Conservation (phyloP, 2,329 filamentous ascomycete genomes). For the Apiospora pterosperma region DNA sequence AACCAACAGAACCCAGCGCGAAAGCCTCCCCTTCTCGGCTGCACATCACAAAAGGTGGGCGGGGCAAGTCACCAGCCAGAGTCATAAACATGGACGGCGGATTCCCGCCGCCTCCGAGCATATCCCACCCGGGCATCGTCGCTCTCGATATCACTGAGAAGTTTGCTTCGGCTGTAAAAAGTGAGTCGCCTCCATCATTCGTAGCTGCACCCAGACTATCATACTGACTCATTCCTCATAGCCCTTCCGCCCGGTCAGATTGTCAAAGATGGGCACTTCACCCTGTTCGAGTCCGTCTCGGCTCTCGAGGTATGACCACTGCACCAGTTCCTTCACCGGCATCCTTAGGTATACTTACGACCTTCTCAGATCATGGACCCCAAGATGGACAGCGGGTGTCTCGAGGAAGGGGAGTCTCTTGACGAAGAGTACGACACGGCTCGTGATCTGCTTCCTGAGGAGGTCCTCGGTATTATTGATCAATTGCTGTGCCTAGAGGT, state of each 20-base stretch:
- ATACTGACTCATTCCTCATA: slow-evolving; percentile 30
- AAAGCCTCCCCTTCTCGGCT: not conserved
- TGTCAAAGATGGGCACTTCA: slow-evolving; percentile 91
- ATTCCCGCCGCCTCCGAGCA: slow-evolving; percentile 34
- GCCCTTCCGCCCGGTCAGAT: slow-evolving; percentile 77
- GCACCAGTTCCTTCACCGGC: not conserved
- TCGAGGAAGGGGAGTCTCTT: slow-evolving; percentile 73
- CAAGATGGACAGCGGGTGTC: slow-evolving; percentile 95
- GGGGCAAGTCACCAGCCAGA: not conserved
- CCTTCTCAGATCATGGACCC: slow-evolving; percentile 85
- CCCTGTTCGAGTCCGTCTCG: slow-evolving; percentile 89
- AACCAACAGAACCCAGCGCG: not conserved
- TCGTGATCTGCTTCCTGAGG: slow-evolving; percentile 64
- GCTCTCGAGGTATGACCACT: slow-evolving; percentile 60
- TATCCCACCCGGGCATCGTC: slow-evolving; percentile 47
- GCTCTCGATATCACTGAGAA: slow-evolving; percentile 56
- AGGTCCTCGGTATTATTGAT: slow-evolving; percentile 92
- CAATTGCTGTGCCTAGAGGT: slow-evolving; percentile 88
- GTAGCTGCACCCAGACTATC: not conserved
- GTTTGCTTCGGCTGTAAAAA: slow-evolving; percentile 50
- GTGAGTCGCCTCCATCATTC: slow-evolving; percentile 33
- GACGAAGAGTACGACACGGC: slow-evolving; percentile 79
- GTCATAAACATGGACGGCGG: slow-evolving; percentile 17
- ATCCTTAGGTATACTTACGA: not conserved
- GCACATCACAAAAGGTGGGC: not conserved